Base-by-base conservation (phyloP, 441 rosid species). In the Macaranga tanarius region DNA sequence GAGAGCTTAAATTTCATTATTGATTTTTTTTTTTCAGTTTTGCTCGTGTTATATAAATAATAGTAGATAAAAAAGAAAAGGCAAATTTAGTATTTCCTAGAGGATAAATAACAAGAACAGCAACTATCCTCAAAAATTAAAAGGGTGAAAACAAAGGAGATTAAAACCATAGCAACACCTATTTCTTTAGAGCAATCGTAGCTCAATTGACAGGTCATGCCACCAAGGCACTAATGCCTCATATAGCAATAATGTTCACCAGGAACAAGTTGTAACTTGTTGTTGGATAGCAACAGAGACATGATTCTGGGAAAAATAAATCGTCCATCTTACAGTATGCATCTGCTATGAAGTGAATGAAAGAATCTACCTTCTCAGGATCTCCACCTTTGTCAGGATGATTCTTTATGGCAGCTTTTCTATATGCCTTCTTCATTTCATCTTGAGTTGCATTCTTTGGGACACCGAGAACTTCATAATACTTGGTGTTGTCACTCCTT, bases 351-450 rank as follows among this genome's bases (percentile, higher is more conserved):
- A 34, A 34, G 38, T 34, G 6, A 4, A 34, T 34, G 7, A 34
- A 23, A 45, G 10, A 63, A 22, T 25, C 26, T 63, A 88, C 97
- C 92, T 92, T 89, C 76, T 92, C 96, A 13, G 96, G 95, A 75
- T 92, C 97, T 57, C 97, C 95, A 23, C 95, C 97, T 83, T 92
- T 92, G 65, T 92, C 95, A 15, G 96, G 97, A 79, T 89, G 97
- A 78, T 92, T 92, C 79, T 89, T 90, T 59, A 92, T 90, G 16
- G 97, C 92, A 7, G 96, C 89, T 74, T 90, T 92, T 62, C 81
- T 81, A 72, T 90, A 92, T 62, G 96, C 97, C 85, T 90, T 92
- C 88, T 90, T 92, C 72, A 89, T 78, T 78, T 91, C 96, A 74
- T 90, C 92, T 71, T 82, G 88, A 1, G 81, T 80, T 31, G 92